Evolutionary conservation across 1,284 basidiomycete genomes (phyloP).

Genomic region (Rhodotorula mucilaginosa): DNA sequence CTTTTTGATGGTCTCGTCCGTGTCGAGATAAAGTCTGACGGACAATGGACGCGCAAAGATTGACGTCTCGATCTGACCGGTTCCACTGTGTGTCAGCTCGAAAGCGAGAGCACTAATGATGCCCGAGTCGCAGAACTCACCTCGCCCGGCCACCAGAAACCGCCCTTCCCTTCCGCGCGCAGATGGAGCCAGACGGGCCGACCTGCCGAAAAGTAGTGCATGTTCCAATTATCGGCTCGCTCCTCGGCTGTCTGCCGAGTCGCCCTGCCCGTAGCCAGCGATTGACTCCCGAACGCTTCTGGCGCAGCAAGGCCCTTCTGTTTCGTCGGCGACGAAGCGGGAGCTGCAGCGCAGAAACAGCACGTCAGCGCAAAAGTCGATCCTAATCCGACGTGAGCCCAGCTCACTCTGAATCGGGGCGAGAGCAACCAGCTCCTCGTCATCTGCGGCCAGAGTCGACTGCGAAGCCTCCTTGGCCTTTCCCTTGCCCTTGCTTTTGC

Average conservation of each 20-base stretch:
- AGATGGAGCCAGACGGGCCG: constrained; percentile 26
- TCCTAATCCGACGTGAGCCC: background rate
- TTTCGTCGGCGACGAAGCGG: background rate
- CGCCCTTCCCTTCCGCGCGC: background rate
- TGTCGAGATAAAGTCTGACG: constrained; percentile 23
- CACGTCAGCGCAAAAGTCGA: no score
- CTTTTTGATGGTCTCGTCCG: background rate
- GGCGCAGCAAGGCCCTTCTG: constrained; percentile 2
- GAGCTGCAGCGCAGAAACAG: background rate
- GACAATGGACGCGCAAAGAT: constrained; percentile 2
- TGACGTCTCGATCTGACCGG: background rate
- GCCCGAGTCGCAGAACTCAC: constrained; percentile 3
- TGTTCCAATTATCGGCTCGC: constrained; percentile 15
- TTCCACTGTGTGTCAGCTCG: no score
- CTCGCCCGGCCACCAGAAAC: constrained; percentile 32
- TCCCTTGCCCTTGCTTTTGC: background rate
- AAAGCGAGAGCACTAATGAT: no score
- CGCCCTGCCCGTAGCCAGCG: background rate
- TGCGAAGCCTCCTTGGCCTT: background rate
- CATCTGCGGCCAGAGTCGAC: background rate
- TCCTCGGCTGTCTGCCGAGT: constrained; percentile 6
- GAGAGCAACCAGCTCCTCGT: no score
- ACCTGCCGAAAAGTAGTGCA: constrained; percentile 3
- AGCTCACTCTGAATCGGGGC: no score
- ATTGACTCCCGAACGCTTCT: constrained; percentile 12